Evolutionary conservation across 2,329 filamentous ascomycete genomes (phyloP), one percentile per base, ranked within the genome.

Genomic region (Cryphonectria japonica): DNA sequence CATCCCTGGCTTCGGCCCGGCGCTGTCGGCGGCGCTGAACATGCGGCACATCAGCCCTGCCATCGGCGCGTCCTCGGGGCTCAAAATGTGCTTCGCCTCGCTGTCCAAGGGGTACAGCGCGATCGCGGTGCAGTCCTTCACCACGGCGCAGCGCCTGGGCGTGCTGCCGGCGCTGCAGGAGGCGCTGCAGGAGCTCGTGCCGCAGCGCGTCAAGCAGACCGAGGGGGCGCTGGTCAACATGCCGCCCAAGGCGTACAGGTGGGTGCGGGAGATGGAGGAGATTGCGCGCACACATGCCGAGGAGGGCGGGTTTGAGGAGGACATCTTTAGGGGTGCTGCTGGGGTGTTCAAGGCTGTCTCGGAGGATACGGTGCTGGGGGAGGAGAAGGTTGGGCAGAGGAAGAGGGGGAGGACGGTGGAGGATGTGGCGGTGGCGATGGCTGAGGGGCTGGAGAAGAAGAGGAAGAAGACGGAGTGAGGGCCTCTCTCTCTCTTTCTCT

Each of bases 261-360:
- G 92, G 92, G 89, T 93, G 0, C 83, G 85, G 46, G 92, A 94
- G 83, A 94, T 95, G 92, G 86, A 90, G 75, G 89, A 94, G 83
- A 93, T 95, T 76, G 88, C 87, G 4, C 82, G 85, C 70, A 92
- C 90, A 3, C 90, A 93, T 78, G 80, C 81, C 8, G 85, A 87
- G 59, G 89, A 91, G 68, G 91, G 89, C 0, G 91, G 90, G 0
- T 93, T 92, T 78, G 80, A 80, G 5, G 79, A 79, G 14, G 81
- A 83, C 34, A 79, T 91, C 37, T 93, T 93, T 75, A 78, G 81
- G 16, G 86, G 86, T 14, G 87, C 90, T 8, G 90, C 90, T 0
- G 84, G 83, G 41, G 85, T 93, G 8, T 93, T 91, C 77, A 83
- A 84, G 66, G 79, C 83, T 9, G 87, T 93, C 11, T 88, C 90